phyloP scores from a whole-genome alignment of 2,329 filamentous ascomycete species.

The Pestalotiopsis sp. region DNA sequence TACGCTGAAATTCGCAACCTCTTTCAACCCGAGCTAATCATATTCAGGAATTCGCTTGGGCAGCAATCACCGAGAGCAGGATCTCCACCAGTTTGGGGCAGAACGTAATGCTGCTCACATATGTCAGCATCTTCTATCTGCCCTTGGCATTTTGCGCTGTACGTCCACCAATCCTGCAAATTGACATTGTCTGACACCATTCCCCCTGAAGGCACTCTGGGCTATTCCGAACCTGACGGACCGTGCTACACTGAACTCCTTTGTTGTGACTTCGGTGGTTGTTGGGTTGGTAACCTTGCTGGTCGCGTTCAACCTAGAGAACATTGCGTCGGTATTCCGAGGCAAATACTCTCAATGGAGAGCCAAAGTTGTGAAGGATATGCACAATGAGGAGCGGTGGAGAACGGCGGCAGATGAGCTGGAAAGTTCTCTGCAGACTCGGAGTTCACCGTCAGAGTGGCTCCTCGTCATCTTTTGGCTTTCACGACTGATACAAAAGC shows the following conservation, averaged over 20 bases:
- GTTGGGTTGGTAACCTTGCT: not conserved
- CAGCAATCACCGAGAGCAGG: not conserved
- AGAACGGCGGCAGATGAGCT: not conserved
- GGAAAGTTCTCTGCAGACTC: not conserved
- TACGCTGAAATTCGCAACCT: not conserved
- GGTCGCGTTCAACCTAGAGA: not conserved
- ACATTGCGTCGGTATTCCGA: not conserved
- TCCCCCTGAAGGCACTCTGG: not conserved
- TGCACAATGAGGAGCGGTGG: not conserved
- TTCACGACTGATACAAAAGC: not conserved
- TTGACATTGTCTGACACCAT: not conserved
- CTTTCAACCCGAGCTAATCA: not conserved
- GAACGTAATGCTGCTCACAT: not conserved
- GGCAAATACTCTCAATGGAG: not conserved
- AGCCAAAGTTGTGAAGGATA: not conserved
- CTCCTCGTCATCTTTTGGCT: not conserved
- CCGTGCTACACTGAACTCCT: not conserved
- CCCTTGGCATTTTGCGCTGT: not conserved
- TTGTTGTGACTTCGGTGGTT: not conserved
- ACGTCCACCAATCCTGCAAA: not conserved
- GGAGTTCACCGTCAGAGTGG: not conserved
- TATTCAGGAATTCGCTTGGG: not conserved
- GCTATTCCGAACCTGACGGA: not conserved
- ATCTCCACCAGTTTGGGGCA: not conserved
- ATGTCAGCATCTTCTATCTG: conserved; percentile 8